These are phyloP conservation scores for Plasmopara muralis DNA, from an alignment of 352 stramenopile genomes.

Conservation along the genomic window DNA sequence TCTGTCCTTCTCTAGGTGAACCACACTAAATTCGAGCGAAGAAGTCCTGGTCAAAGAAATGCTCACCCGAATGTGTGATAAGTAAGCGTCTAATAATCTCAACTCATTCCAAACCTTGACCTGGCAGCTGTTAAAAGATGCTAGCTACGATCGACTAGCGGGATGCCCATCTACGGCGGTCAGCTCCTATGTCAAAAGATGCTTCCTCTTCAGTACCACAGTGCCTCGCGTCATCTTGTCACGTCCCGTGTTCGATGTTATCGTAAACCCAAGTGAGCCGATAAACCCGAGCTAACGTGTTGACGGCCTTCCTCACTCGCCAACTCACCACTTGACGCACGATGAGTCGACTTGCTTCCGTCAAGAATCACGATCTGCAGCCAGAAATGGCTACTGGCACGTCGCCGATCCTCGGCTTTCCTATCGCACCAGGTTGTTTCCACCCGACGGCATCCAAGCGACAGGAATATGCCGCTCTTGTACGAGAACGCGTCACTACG, in stretches of 20 bases:
- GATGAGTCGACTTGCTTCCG: constrained; percentile 7
- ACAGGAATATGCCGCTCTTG: constrained; percentile 27
- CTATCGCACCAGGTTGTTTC: constrained; percentile 24
- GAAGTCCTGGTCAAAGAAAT: too few species aligned
- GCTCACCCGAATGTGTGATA: background rate
- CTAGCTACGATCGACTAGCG: constrained; percentile 3
- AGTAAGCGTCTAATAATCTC: too few species aligned
- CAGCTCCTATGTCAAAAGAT: background rate
- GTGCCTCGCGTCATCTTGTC: constrained; percentile 18
- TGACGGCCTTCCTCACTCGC: constrained; percentile 14
- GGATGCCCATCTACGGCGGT: background rate
- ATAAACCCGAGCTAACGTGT: too few species aligned
- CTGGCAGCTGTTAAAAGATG: background rate
- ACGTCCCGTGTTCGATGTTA: background rate
- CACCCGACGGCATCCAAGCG: constrained; percentile 26
- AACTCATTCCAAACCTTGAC: background rate
- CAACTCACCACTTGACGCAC: constrained; percentile 8
- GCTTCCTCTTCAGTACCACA: constrained; percentile 4
- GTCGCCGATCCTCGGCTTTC: constrained; percentile 21
- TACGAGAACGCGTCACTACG: constrained; percentile 27
- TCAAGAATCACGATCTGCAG: constrained; percentile 16
- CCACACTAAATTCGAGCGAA: too few species aligned
- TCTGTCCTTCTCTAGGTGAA: background rate
- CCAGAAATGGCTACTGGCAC: constrained; percentile 12
- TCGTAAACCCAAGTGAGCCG: background rate